Percentiles rank a stretch among this genome's conserved stretches.
phyloP scores from a whole-genome alignment of 768 basidiomycete species.

The Suillus hirtellus region DNA sequence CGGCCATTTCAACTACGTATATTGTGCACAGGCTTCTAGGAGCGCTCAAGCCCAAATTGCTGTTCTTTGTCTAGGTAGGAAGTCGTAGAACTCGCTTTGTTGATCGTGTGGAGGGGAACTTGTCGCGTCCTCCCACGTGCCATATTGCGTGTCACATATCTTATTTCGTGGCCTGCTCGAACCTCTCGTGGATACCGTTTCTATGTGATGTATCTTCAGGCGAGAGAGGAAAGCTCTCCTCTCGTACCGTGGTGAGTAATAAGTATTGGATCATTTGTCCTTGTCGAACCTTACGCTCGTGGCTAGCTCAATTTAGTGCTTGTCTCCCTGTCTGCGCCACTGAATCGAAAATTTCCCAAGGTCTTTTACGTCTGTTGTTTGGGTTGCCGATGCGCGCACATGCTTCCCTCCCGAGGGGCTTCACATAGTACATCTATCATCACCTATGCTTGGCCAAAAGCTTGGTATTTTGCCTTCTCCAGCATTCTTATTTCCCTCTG shows the following conservation, averaged over 20 bases:
- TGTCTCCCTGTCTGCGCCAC: constrained; percentile 15
- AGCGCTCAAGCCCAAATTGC: background rate
- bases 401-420: constrained; percentile 20
- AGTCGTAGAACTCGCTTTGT: constrained; percentile 3
- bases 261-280: constrained; percentile 22
- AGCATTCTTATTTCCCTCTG: background rate
- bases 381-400: constrained; percentile 8
- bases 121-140: constrained; percentile 6
- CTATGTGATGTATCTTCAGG: background rate
- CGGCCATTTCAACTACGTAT: background rate
- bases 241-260: constrained; percentile 19
- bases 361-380: constrained; percentile 3
- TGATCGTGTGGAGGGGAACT: too few species aligned
- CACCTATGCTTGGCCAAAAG: constrained; percentile 12
- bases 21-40: background rate
- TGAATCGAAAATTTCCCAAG: constrained; percentile 18
- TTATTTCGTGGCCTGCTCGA: background rate
- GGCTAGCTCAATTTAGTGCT: constrained; percentile 2
- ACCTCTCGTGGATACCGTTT: constrained; percentile 4
- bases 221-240: background rate
- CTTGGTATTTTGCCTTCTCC: background rate
- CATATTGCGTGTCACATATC: background rate
- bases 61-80: background rate
- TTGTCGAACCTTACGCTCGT: constrained; percentile 15
- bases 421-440: constrained; percentile 22